Evolutionary conservation across 2,329 filamentous ascomycete genomes (phyloP).

Genomic region (Colletotrichum nymphaeae): DNA sequence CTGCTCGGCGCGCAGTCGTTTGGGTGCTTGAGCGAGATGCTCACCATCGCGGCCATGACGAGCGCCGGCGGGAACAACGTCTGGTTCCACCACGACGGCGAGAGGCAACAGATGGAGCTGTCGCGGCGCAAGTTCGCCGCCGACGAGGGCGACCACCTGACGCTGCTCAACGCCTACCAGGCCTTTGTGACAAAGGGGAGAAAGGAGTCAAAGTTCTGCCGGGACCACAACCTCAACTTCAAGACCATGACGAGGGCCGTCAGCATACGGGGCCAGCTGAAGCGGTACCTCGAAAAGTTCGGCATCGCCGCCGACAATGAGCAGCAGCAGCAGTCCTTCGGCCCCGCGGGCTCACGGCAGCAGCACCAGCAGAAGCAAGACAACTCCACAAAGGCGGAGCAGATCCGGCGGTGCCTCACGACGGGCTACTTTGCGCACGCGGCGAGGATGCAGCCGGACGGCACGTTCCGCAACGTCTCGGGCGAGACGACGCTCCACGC

Average conservation of each 20-base stretch:
- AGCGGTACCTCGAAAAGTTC: constrained; percentile 88
- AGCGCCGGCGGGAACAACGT: constrained; percentile 83
- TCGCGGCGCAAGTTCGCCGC: constrained; percentile 86
- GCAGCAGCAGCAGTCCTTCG: constrained; percentile 42
- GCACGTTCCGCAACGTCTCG: constrained; percentile 87
- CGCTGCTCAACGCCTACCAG: constrained; percentile 92
- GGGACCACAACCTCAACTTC: constrained; percentile 88
- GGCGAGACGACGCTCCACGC: constrained; percentile 83
- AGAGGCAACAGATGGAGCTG: constrained; percentile 80
- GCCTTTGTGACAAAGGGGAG: constrained; percentile 85
- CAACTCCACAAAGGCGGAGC: constrained; percentile 65
- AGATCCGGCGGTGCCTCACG: constrained; percentile 86
- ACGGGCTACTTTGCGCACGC: constrained; percentile 94
- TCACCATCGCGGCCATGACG: constrained; percentile 95
- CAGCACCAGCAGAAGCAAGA: constrained; percentile 39
- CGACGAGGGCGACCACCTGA: constrained; percentile 94
- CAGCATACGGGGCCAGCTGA: constrained; percentile 87
- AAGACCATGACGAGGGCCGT: constrained; percentile 85
- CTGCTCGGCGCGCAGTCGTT: constrained; percentile 81
- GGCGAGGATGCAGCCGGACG: constrained; percentile 93
- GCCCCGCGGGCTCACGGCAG: not conserved
- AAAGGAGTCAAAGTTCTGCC: constrained; percentile 88
- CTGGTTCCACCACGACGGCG: constrained; percentile 84
- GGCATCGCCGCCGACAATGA: constrained; percentile 77
- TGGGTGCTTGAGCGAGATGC: constrained; percentile 83